These are phyloP conservation scores for Pulveroboletus sp. DNA, from an alignment of 768 basidiomycete genomes.

Conservation along the genomic window DNA sequence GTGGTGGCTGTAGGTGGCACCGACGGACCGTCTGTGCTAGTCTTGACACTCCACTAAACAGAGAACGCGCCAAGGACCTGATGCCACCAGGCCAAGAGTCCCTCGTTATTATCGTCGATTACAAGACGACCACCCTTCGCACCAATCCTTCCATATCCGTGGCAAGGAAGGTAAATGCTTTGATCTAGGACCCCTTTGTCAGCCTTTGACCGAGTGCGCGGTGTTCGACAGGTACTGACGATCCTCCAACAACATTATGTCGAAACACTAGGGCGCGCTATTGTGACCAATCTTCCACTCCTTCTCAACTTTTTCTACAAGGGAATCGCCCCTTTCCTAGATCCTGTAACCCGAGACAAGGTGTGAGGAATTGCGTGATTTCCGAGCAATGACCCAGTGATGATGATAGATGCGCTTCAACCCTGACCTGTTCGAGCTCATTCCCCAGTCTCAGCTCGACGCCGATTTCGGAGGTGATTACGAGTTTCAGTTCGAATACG, in stretches of 20 bases:
- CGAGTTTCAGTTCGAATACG: conserved; percentile 67
- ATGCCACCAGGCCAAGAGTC: conserved; percentile 85
- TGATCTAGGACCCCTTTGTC: not conserved
- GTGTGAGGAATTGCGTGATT: conserved; percentile 29
- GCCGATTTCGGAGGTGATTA: conserved; percentile 78
- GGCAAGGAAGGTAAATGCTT: conserved; percentile 58
- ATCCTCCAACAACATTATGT: conserved; percentile 89
- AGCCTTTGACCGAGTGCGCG: not conserved
- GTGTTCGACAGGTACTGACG: conserved; percentile 48
- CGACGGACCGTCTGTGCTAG: not conserved
- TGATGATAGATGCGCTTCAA: conserved; percentile 76
- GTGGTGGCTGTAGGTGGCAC: conserved; percentile 67
- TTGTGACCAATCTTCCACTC: conserved; percentile 76
- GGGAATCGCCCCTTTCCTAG: conserved; percentile 80
- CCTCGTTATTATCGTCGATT: conserved; percentile 80
- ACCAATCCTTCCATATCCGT: conserved; percentile 82
- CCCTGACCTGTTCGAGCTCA: conserved; percentile 70
- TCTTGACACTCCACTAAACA: conserved; percentile 26
- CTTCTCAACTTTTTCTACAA: conserved; percentile 76
- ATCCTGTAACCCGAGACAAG: conserved; percentile 87
- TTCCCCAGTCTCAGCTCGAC: conserved; percentile 72
- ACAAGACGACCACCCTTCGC: conserved; percentile 73
- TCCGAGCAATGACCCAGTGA: not conserved
- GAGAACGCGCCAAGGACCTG: conserved; percentile 85
- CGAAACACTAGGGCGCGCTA: conserved; percentile 79